Evolutionary conservation across 257 asterid genomes (phyloP).

Genomic region (Gynochthodes officinalis): DNA sequence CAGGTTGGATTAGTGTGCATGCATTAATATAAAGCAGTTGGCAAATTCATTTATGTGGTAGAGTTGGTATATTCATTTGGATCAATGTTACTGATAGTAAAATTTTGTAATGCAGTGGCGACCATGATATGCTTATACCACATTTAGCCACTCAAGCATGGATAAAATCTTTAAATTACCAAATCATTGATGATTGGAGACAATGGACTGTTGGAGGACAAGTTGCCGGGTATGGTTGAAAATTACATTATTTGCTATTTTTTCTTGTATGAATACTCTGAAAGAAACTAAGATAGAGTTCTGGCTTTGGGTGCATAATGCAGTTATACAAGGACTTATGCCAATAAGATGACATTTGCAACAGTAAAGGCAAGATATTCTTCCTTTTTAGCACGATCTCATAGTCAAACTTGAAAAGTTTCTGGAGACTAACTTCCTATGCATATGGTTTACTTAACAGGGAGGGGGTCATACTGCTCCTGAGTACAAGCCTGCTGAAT

Average conservation of each 20-base stretch:
- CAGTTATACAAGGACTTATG: conserved; percentile 36
- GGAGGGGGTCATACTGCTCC: conserved; percentile 43
- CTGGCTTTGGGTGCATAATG: neutral
- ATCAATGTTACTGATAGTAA: neutral
- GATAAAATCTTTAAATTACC: conserved; percentile 30
- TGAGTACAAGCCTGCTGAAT: conserved; percentile 29
- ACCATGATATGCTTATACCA: conserved; percentile 24
- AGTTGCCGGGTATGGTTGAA: conserved; percentile 31
- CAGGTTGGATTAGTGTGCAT: conserved; percentile 17
- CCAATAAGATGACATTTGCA: conserved; percentile 34
- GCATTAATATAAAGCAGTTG: too few species aligned
- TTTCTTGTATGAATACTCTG: neutral
- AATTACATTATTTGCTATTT: neutral
- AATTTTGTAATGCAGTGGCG: conserved; percentile 21
- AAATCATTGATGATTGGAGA: conserved; percentile 29
- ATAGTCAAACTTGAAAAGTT: neutral
- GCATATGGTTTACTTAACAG: conserved; percentile 7
- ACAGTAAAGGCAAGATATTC: conserved; percentile 31
- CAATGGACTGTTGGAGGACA: conserved; percentile 33
- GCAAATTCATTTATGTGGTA: neutral
- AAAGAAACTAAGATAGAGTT: neutral
- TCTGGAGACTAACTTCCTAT: neutral
- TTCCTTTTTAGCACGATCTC: neutral
- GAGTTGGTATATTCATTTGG: neutral
- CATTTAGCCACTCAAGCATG: conserved; percentile 30